These are phyloP conservation scores for Sporobolomyces phaffii DNA, from an alignment of 768 basidiomycete genomes.

Conservation along the genomic window DNA sequence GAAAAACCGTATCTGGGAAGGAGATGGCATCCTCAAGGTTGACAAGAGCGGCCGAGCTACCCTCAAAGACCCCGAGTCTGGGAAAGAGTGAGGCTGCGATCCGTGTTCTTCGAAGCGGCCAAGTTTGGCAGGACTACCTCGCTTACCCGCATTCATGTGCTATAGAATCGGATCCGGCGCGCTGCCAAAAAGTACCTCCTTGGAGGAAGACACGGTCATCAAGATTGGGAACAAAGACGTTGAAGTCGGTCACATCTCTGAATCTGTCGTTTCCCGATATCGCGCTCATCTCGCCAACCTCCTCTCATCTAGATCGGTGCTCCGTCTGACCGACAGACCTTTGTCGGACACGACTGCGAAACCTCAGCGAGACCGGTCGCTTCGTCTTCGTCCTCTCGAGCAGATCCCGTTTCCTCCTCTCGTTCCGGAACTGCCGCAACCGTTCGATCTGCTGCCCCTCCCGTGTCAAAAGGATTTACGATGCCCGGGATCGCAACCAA, in stretches of 20 bases:
- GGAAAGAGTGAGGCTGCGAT: conserved; percentile 32
- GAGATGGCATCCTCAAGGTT: conserved; percentile 45
- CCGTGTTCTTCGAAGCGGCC: neutral
- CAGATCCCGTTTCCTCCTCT: neutral
- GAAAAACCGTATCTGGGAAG: conserved; percentile 85
- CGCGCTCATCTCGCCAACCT: neutral
- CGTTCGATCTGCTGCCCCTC: neutral
- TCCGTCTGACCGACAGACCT: neutral
- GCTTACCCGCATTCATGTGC: neutral
- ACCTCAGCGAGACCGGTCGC: neutral
- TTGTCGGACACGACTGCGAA: neutral
- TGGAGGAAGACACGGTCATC: conserved; percentile 38
- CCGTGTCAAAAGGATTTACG: neutral
- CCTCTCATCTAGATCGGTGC: neutral
- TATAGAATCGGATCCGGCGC: neutral
- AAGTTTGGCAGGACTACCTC: neutral
- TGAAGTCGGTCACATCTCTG: conserved; percentile 4
- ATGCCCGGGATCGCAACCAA: neutral
- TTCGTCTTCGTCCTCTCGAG: neutral
- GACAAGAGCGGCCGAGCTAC: conserved; percentile 35
- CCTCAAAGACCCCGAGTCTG: conserved; percentile 35
- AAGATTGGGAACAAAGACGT: conserved; percentile 42
- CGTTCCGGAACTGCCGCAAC: neutral
- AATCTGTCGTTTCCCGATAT: neutral
- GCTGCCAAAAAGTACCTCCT: neutral